Percentiles rank a stretch among this genome's conserved stretches.
phyloP scores from a whole-genome alignment of 2,329 filamentous ascomycete genomes.

The Xylariaceae sp. region DNA sequence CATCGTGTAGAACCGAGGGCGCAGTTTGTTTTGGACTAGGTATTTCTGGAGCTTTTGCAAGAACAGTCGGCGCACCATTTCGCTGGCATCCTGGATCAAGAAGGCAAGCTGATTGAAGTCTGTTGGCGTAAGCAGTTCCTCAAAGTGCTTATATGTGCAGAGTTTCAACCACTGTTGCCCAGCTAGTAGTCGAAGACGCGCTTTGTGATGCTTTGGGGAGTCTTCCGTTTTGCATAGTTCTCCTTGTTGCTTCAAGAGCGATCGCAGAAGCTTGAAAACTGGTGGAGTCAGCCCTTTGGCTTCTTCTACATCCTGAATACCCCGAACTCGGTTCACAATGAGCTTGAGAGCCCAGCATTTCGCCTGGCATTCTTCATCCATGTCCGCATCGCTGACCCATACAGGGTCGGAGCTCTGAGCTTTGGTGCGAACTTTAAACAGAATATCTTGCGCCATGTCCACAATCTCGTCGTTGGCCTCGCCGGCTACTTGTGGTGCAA shows the following conservation, averaged over 20 bases:
- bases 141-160: conserved; percentile 72
- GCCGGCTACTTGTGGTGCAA: conserved; percentile 69
- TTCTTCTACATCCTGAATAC: conserved; percentile 47
- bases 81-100: conserved; percentile 73
- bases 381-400: conserved; percentile 65
- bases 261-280: conserved; percentile 77
- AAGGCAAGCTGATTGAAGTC: conserved; percentile 82
- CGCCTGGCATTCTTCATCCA: conserved; percentile 78
- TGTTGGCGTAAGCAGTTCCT: conserved; percentile 67
- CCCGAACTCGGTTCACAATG: conserved; percentile 80
- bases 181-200: conserved; percentile 77
- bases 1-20: conserved; percentile 80
- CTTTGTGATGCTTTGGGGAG: conserved; percentile 75
- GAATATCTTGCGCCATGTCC: conserved; percentile 71
- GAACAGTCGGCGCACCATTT: conserved; percentile 74
- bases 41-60: conserved; percentile 88
- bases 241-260: conserved; percentile 70
- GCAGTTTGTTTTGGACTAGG: conserved; percentile 68
- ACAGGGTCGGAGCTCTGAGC: conserved; percentile 54
- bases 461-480: conserved; percentile 75
- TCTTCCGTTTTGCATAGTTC: conserved; percentile 74
- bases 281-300: conserved; percentile 61
- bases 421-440: conserved; percentile 67
- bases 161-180: conserved; percentile 82
- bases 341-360: conserved; percentile 83